Base-by-base conservation (phyloP, 192 early-diverging fungal species). In the Coemansia sp. region DNA sequence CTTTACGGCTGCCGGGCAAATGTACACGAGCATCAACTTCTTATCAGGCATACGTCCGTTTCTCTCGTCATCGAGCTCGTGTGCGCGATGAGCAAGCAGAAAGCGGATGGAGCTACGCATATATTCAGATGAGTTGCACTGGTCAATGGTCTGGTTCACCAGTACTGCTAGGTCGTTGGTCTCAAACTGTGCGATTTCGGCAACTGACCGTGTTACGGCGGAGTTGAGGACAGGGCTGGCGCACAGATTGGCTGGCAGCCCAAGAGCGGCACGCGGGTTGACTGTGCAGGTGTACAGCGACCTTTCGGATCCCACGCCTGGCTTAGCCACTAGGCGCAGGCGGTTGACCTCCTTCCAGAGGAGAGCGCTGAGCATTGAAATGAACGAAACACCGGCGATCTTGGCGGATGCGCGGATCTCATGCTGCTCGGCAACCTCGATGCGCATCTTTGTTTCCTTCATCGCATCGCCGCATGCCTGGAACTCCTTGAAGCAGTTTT, bases 241-340 rank as follows among this genome's bases (percentile, higher is more conserved):
- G 20, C 80, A 82, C 19, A 77, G 58, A 42, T 54, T 64, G 25
- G 38, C 58, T 3, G 75, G 59, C 11, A 82, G 14, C 0, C 71
- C 80, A 0, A 77, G 65, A 10, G 40, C 50, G 7, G 56, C 58
- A 4, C 80, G 68, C 5, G 75, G 74, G 40, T 82, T 82, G n/a
- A 74, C 72, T 1, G 80, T 71, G 41, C 80, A 82, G 0, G 80
- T 76, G 54, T 67, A 82, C 50, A 77, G 66, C 40, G 80, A 74
- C 38, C 51, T 5, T 4, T 51, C 53, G 2, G 56, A 16, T 10
- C 22, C 68, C 10, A 72, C 48, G 1, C 61, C 57, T 25, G 80
- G 80, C 43, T 57, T 49, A 9, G 64, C 65, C 7, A 41, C 38
- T 11, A 71, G 58, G 4, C 74, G 70, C 12, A 76, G 20, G 7